Conservation (phyloP, 1,284 basidiomycete genomes). For the Pseudomicrostroma phylloplanum region DNA sequence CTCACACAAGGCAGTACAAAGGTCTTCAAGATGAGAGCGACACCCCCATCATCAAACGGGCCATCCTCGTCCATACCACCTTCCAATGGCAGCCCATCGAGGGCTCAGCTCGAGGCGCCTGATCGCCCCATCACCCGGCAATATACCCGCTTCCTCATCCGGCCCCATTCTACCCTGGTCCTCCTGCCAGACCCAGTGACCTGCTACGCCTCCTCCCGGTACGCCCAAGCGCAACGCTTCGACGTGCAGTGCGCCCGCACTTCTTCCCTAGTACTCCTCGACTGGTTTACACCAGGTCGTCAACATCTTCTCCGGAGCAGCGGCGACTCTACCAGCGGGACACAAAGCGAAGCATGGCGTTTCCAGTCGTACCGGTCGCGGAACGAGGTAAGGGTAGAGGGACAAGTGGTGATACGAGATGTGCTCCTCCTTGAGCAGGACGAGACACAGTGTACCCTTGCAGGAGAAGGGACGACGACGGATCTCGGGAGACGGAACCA, state of each 20-base stretch:
- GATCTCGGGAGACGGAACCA: conserved; percentile 60
- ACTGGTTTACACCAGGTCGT: conserved; percentile 47
- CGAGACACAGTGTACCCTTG: conserved; percentile 15
- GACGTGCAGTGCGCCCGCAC: conserved; percentile 28
- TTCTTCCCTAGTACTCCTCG: conserved; percentile 36
- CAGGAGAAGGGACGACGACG: conserved; percentile 5
- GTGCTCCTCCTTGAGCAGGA: conserved; percentile 65
- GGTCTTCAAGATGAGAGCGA: conserved; percentile 35
- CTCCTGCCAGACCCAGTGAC: conserved; percentile 46
- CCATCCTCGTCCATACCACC: background rate
- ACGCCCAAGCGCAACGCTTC: conserved; percentile 41
- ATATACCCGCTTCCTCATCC: conserved; percentile 26
- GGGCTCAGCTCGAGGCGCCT: too few relatives aligned
- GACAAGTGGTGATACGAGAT: conserved; percentile 66
- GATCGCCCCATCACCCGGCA: conserved; percentile 20
- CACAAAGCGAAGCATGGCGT: conserved; percentile 70
- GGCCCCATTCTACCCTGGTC: conserved; percentile 29
- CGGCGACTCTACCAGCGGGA: conserved; percentile 1
- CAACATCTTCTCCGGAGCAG: conserved; percentile 9
- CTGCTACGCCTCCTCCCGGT: conserved; percentile 34
- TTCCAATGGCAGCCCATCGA: too few relatives aligned
- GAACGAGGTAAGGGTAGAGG: conserved; percentile 72
- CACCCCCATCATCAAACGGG: background rate
- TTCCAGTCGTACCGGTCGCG: conserved; percentile 76
- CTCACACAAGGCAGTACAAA: conserved; percentile 68